Evolutionary conservation across 83 land plant species (phyloP), one percentile per base, ranked within the genome.

Genomic region (Isoetes engelmannii): DNA sequence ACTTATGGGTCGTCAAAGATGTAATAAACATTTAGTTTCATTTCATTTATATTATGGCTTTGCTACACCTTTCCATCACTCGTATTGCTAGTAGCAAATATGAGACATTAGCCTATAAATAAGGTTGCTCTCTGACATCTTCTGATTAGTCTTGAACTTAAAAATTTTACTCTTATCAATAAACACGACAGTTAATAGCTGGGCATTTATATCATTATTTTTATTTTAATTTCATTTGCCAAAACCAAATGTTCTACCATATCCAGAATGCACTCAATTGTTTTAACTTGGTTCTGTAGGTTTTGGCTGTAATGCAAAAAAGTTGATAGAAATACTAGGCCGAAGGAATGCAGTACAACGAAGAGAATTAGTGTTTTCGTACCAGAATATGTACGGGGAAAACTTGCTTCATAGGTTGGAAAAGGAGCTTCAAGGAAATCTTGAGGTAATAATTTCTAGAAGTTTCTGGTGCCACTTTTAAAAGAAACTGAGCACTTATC

Each of bases 301-400:
- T 13, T 45, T 72, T 4, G 69, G 74, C 41, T 72, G 74, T 46
- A 53, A 72, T 50, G 74, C 61, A 67, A 72, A 72, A 57, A 61
- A 66, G 15, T 69, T 72, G 41, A 72, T 72, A 46, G 68, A 72
- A 19, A 72, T 72, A 18, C 17, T 72, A 54, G 74, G 68, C 0
- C 68, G 57, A 20, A 63, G 74, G 47, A 72, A 48, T 0, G 46
- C 48, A 41, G 66, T 53, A 45, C 74, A 72, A 45, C 74, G 74
- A 15, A n/a, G 46, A 13, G 74, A 72, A 43, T 51, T 72, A 45
- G 69, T 65, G 4, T 45, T 61, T 28, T 65, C 69, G 4, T 72
- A 63, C 56, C 44, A 63, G 41, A 72, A 47, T 7, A 5, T 65
- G 41, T 72, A 72, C 48, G 74, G 74, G 17, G 74, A 72, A 67